phyloP scores from a whole-genome alignment of 2,329 filamentous ascomycete species.

The Pseudodiploospora longispora region DNA sequence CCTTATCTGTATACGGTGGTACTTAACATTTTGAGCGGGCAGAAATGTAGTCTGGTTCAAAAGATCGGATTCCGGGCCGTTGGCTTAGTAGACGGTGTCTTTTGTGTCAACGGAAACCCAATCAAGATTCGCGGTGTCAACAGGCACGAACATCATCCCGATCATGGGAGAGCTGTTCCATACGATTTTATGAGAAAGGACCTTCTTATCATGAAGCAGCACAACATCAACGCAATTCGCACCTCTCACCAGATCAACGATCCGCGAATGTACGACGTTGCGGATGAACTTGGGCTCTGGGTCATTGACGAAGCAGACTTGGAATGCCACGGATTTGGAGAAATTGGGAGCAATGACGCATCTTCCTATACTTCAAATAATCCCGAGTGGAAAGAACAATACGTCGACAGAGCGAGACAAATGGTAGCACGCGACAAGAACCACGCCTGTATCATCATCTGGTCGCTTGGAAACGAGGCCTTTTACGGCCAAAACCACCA shows the following conservation, averaged over 20 bases:
- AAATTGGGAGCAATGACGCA: slow-evolving; percentile 24
- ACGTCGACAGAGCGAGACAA: slow-evolving; percentile 58
- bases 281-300: slow-evolving; percentile 57
- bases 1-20: slow-evolving; percentile 51
- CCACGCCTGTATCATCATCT: slow-evolving; percentile 58
- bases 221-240: slow-evolving; percentile 64
- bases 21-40: slow-evolving; percentile 23
- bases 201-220: slow-evolving; percentile 56
- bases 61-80: slow-evolving; percentile 56
- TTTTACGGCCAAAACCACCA: slow-evolving; percentile 62
- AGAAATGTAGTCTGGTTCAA: slow-evolving; percentile 35
- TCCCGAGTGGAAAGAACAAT: slow-evolving; percentile 53
- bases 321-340: slow-evolving; percentile 44
- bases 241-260: slow-evolving; percentile 61
- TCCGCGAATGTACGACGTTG: slow-evolving; percentile 49
- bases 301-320: slow-evolving; percentile 51
- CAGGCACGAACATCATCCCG: slow-evolving; percentile 61
- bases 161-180: slow-evolving; percentile 53
- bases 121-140: slow-evolving; percentile 62
- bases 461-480: slow-evolving; percentile 65
- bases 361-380: slow-evolving; percentile 48
- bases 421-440: slow-evolving; percentile 54
- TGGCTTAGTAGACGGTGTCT: slow-evolving; percentile 52
- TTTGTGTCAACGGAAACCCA: slow-evolving; percentile 56
- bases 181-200: slow-evolving; percentile 53